phyloP scores from a whole-genome alignment of 2,329 filamentous ascomycete species.

The Alternaria panax region DNA sequence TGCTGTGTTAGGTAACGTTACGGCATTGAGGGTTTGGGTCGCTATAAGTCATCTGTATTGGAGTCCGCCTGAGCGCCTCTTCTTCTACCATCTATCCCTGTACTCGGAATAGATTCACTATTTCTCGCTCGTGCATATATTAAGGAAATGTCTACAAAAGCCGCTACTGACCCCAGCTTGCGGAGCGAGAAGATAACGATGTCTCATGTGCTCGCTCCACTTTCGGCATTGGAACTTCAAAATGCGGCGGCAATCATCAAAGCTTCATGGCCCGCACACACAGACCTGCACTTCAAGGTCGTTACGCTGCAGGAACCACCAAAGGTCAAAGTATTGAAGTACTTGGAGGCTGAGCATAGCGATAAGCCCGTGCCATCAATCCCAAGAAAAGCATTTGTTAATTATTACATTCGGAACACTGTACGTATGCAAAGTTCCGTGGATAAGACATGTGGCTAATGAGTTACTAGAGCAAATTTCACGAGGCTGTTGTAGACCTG shows the following conservation, averaged over 20 bases:
- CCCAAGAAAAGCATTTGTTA: constrained; percentile 62
- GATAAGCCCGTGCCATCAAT: constrained; percentile 60
- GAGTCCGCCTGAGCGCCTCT: neutral
- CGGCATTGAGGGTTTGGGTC: neutral
- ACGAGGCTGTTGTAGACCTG: constrained; percentile 67
- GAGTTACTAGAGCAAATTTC: constrained; percentile 64
- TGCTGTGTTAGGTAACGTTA: constrained; percentile 12
- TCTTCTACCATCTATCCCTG: neutral
- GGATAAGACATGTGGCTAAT: constrained; percentile 3
- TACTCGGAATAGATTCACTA: neutral
- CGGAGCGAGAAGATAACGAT: constrained; percentile 31
- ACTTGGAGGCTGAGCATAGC: constrained; percentile 68
- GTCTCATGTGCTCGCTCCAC: constrained; percentile 59
- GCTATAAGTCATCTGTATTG: neutral
- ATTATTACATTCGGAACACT: constrained; percentile 67
- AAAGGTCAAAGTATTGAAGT: constrained; percentile 66
- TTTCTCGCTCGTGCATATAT: neutral
- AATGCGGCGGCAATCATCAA: constrained; percentile 60
- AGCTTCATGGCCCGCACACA: constrained; percentile 62
- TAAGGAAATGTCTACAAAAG: constrained; percentile 40
- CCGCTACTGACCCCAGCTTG: constrained; percentile 31
- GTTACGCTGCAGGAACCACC: constrained; percentile 71
- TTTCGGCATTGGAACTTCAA: neutral
- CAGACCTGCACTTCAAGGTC: constrained; percentile 69
- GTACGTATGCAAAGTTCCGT: constrained; percentile 48